Evolutionary conservation across 306 rosid genomes (phyloP).

Genomic region (Prunus campanulata): DNA sequence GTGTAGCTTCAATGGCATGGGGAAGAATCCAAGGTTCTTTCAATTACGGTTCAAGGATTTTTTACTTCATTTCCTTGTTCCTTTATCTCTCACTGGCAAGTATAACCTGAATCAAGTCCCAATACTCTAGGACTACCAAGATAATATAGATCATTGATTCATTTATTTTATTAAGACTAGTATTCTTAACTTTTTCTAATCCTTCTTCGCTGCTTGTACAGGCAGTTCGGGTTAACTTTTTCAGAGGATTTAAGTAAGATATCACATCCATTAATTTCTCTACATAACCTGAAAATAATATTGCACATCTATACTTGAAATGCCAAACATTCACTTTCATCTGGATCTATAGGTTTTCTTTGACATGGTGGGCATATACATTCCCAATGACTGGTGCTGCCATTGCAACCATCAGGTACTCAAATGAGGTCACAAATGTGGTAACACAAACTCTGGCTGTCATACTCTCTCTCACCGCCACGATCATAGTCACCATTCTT

Average conservation of each 20-base stretch:
- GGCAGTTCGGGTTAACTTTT: constrained; percentile 78
- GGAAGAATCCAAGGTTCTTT: constrained; percentile 78
- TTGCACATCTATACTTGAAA: not conserved
- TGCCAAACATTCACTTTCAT: constrained; percentile 24
- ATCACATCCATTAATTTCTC: not conserved
- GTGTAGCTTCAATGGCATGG: constrained; percentile 94
- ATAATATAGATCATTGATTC: no score
- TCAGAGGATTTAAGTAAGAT: constrained; percentile 76
- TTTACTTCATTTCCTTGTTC: constrained; percentile 78
- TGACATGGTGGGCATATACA: constrained; percentile 99
- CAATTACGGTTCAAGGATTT: constrained; percentile 60
- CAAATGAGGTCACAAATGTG: constrained; percentile 50
- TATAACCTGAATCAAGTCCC: not conserved
- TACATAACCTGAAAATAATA: not conserved
- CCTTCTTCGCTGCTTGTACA: constrained; percentile 27
- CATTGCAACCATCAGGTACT: constrained; percentile 74
- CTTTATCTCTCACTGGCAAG: constrained; percentile 85
- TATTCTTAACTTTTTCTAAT: not conserved
- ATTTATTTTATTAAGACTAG: not conserved
- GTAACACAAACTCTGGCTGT: constrained; percentile 56
- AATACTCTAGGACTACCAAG: not conserved
- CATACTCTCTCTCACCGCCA: constrained; percentile 42
- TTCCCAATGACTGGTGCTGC: constrained; percentile 99
- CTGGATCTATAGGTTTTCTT: constrained; percentile 59
- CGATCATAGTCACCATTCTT: constrained; percentile 48